Conservation (phyloP, 345 rosid species). For the Sisymbrium altissimum region DNA sequence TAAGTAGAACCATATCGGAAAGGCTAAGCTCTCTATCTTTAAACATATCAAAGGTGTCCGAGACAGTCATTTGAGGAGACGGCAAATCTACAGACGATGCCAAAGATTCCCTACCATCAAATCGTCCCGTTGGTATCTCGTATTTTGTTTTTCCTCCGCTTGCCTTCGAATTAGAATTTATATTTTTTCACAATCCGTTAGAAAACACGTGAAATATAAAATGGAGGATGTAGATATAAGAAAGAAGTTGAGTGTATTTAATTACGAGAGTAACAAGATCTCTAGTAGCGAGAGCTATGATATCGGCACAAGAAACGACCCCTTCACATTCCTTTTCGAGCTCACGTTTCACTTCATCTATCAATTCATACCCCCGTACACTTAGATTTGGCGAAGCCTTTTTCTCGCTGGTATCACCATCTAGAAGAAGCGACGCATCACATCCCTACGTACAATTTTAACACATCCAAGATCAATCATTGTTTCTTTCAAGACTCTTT, state of each 20-base stretch:
- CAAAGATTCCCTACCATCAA: conserved; percentile 36
- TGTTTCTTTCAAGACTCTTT: background rate
- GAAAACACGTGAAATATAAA: background rate
- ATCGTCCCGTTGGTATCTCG: conserved; percentile 48
- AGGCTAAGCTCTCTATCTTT: conserved; percentile 34
- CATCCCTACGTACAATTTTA: conserved; percentile 43
- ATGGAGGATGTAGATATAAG: background rate
- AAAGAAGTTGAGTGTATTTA: conserved; percentile 7
- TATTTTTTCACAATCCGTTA: background rate
- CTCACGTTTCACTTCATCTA: conserved; percentile 43
- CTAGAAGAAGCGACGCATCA: conserved; percentile 57
- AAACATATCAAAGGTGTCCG: conserved; percentile 26
- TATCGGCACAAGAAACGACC: conserved; percentile 55
- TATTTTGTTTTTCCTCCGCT: conserved; percentile 38
- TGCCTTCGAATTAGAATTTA: conserved; percentile 17
- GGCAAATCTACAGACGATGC: conserved; percentile 38
- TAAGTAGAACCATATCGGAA: conserved; percentile 54
- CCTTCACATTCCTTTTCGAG: conserved; percentile 39
- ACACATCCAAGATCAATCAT: background rate
- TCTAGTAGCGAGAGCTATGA: conserved; percentile 52
- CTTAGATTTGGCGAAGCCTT: conserved; percentile 45
- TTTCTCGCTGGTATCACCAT: conserved; percentile 39
- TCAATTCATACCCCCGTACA: conserved; percentile 46
- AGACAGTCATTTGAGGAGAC: conserved; percentile 15
- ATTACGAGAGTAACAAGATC: conserved; percentile 53